Base-by-base conservation (phyloP, 768 basidiomycete species). In the Naematelia encephala region DNA sequence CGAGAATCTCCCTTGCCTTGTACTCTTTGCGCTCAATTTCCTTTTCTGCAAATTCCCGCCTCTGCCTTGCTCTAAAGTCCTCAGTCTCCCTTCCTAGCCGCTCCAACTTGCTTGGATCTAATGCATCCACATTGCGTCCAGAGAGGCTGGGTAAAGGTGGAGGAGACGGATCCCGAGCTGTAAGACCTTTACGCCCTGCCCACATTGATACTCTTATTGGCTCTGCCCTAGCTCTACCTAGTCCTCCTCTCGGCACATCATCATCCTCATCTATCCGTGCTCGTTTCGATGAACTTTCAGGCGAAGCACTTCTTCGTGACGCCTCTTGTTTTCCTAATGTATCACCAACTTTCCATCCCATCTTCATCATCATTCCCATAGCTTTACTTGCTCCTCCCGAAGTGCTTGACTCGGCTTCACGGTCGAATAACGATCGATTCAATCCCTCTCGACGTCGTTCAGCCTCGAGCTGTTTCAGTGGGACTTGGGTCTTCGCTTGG, bases 281-380 rank as follows among this genome's bases (percentile, higher is more conserved):
- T 16, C 52, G 52, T 21, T 39, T 58, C 56, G 21, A 61, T 55
- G 21, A 59, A 23, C 11, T 21, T 47, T 47, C 57, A 39, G 34
- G 34, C 8, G 34, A 39, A 39, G 34, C 13, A 29, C 50, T 1
- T 54, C 56, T 8, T 56, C 51, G 48, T 44, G 55, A 42, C 27
- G 23, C 30, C 3, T 27, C 12, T 43, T 66, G 62, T 57, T 64
- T 71, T 5, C 75, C 75, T 28, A 77, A 47, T 16, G 70, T 67
- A 58, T 77, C 73, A 11, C 75, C 75, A 4, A 68, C 60, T 57
- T 74, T 74, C 75, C 75, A 77, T 34, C 75, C 75, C 75, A 77
- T 77, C 64, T 70, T 73, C 63, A 68, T 67, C 75, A 77, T 77
- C 72, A 77, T 68, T 26, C 53, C 66, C 67, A 77, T 68, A 13